These are phyloP conservation scores for Skeletonema potamos DNA, from an alignment of 108 stramenopile species.

Conservation along the genomic window DNA sequence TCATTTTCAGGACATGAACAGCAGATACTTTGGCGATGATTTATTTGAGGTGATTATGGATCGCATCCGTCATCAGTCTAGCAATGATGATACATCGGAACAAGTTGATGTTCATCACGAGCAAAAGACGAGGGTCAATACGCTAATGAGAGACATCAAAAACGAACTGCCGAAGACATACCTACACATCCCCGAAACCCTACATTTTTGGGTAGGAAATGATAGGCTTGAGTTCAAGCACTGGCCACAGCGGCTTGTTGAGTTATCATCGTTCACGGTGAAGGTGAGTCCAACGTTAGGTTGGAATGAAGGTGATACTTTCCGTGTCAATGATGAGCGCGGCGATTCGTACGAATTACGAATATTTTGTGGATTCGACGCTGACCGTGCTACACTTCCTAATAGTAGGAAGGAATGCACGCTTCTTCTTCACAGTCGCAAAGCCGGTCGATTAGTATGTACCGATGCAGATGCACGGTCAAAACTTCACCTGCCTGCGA, in stretches of 20 bases:
- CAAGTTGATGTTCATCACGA: slow-evolving; percentile 5
- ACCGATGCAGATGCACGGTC: slow-evolving; percentile 48
- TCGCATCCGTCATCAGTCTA: slow-evolving; percentile 7
- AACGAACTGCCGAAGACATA: slow-evolving; percentile 53
- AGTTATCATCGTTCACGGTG: slow-evolving; percentile 52
- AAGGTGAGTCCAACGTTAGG: slow-evolving; percentile 21
- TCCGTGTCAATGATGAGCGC: slow-evolving; percentile 1
- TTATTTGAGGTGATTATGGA: slow-evolving; percentile 42
- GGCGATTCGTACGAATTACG: slow-evolving; percentile 15
- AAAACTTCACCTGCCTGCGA: slow-evolving; percentile 26
- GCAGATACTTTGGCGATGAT: slow-evolving; percentile 5
- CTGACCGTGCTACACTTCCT: not conserved
- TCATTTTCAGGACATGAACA: slow-evolving; percentile 34
- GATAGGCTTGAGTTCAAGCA: slow-evolving; percentile 28
- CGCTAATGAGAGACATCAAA: slow-evolving; percentile 29
- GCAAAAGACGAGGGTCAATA: slow-evolving; percentile 25
- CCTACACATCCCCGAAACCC: slow-evolving; percentile 49
- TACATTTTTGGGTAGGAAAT: slow-evolving; percentile 35
- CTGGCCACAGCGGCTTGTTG: slow-evolving; percentile 53
- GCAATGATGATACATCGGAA: slow-evolving; percentile 15
- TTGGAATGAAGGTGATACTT: not conserved
- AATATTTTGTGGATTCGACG: slow-evolving; percentile 41
- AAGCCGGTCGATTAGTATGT: slow-evolving; percentile 57
- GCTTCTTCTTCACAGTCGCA: slow-evolving; percentile 61
- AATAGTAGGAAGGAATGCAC: slow-evolving; percentile 10